These are phyloP conservation scores for Trametes villosa DNA, from an alignment of 768 basidiomycete species.

Conservation along the genomic window DNA sequence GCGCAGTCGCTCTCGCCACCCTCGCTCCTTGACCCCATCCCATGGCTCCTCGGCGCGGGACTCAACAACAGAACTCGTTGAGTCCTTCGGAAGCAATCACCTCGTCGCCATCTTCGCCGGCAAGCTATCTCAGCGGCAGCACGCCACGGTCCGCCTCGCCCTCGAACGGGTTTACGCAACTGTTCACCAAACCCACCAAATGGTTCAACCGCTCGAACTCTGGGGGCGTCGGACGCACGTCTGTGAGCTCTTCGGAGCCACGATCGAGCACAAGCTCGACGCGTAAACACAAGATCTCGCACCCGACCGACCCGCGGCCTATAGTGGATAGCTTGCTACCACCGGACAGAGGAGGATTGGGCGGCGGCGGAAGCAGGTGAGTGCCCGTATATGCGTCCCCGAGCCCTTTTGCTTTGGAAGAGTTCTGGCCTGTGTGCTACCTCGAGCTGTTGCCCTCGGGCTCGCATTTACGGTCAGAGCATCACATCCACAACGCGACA, in stretches of 20 bases:
- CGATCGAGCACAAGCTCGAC: slow-evolving; percentile 52
- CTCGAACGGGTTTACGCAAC: slow-evolving; percentile 62
- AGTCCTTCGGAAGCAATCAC: slow-evolving; percentile 30
- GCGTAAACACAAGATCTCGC: slow-evolving; percentile 81
- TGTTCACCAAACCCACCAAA: slow-evolving; percentile 68
- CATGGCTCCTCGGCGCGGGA: slow-evolving; percentile 58
- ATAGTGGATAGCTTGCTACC: slow-evolving; percentile 58
- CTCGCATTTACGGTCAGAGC: not conserved
- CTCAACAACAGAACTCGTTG: slow-evolving; percentile 37
- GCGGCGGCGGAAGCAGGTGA: slow-evolving; percentile 58
- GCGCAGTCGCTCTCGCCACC: not conserved
- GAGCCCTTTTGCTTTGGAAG: not conserved
- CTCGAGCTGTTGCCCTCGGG: no score
- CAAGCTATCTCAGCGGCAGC: slow-evolving; percentile 36
- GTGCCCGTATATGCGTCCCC: slow-evolving; percentile 31
- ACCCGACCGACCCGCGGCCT: slow-evolving; percentile 81
- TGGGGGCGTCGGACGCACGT: slow-evolving; percentile 45
- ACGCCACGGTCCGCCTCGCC: slow-evolving; percentile 65
- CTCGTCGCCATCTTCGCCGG: slow-evolving; percentile 27
- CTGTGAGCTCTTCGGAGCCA: slow-evolving; percentile 44
- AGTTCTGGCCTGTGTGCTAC: not conserved
- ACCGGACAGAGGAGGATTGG: slow-evolving; percentile 37
- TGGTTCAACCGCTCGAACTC: slow-evolving; percentile 73
- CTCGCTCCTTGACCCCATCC: slow-evolving; percentile 8
- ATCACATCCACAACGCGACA: not conserved